phyloP scores from a whole-genome alignment of 495 filamentous ascomycete species.

The Penicillium pancosmium region DNA sequence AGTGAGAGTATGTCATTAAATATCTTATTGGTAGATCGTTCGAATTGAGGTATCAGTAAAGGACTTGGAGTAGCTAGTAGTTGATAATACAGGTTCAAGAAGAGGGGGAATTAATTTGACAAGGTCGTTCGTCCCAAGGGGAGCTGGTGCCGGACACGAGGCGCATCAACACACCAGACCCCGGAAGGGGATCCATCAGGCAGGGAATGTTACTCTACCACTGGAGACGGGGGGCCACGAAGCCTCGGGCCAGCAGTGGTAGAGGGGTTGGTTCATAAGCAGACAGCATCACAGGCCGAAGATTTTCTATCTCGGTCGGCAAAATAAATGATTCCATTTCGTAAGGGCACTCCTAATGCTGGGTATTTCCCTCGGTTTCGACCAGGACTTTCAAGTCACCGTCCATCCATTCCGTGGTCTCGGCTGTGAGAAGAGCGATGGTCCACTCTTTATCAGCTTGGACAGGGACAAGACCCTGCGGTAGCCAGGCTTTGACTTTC shows the following conservation, averaged over 20 bases:
- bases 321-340: not conserved
- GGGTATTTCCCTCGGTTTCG: conserved; percentile 30
- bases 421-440: conserved; percentile 43
- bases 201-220: no score
- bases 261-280: no score
- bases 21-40: not conserved
- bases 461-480: conserved; percentile 42
- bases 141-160: no score
- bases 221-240: no score
- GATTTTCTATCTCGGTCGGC: no score
- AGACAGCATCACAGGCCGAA: no score
- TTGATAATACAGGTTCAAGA: not conserved
- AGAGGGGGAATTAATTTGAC: not conserved
- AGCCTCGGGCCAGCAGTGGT: no score
- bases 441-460: conserved; percentile 49
- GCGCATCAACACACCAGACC: no score
- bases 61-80: not conserved
- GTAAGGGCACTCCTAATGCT: conserved; percentile 2
- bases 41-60: conserved; percentile 1
- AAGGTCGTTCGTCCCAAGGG: no score
- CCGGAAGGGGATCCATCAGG: no score
- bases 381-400: conserved; percentile 50
- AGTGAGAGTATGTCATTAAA: no score
- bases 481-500: conserved; percentile 45
- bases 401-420: conserved; percentile 57